These are phyloP conservation scores for Gliomastix tumulicola DNA, from an alignment of 2,329 filamentous ascomycete genomes.

Conservation along the genomic window DNA sequence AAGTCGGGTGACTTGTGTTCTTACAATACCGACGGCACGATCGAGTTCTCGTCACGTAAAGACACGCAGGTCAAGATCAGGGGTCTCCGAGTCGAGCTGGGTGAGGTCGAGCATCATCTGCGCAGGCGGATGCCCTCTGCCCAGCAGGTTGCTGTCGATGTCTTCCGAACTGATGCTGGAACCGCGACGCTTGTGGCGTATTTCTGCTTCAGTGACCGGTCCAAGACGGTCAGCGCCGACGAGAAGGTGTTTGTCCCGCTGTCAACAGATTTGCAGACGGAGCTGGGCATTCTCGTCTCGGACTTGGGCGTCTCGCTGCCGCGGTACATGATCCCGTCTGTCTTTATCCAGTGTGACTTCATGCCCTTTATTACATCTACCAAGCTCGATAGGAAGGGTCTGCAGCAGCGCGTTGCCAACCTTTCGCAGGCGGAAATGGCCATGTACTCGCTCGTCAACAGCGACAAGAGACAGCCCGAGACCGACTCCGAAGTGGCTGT, in stretches of 20 bases:
- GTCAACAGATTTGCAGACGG: constrained; percentile 4
- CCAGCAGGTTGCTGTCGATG: constrained; percentile 2
- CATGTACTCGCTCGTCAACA: constrained; percentile 2
- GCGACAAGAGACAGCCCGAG: constrained; percentile 20
- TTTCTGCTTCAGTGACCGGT: not conserved
- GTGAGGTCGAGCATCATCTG: not conserved
- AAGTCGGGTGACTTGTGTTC: constrained; percentile 1
- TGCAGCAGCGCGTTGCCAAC: not conserved
- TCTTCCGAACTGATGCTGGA: not conserved
- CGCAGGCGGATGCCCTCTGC: no score
- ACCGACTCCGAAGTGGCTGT: constrained; percentile 21
- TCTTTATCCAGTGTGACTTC: constrained; percentile 4
- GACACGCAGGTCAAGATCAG: constrained; percentile 3
- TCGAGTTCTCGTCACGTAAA: constrained; percentile 1
- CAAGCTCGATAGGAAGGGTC: constrained; percentile 8
- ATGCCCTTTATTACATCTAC: constrained; percentile 7
- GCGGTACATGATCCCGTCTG: constrained; percentile 9
- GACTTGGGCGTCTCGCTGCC: constrained; percentile 6
- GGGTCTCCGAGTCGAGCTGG: constrained; percentile 2
- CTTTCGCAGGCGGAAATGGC: not conserved
- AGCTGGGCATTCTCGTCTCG: constrained; percentile 6
- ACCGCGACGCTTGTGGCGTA: no score
- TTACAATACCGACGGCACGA: constrained; percentile 2
- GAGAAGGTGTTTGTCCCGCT: not conserved
- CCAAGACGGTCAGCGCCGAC: not conserved